Evolutionary conservation across 352 stramenopile genomes (phyloP), one percentile per base, ranked within the genome.

Genomic region (Pseudoperonospora humuli): DNA sequence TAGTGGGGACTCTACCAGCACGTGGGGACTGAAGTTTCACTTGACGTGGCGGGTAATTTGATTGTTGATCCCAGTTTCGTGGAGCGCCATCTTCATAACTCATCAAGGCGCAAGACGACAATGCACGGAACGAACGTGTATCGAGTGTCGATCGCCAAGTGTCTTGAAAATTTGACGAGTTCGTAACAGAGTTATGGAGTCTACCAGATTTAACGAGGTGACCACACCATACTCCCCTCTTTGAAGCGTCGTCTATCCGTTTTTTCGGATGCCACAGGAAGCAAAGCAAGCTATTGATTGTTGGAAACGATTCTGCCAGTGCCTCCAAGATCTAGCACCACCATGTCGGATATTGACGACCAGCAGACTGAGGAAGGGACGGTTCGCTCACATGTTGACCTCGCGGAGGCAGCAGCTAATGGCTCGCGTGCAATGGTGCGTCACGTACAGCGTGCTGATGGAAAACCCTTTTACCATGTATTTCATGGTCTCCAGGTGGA

Each of bases 11-110:
- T 86, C 9, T 92, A 89, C 42, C 54, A 84, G 39, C 79, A 92
- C 36, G 65, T 86, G 3, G 79, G 79, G 2, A 85, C 69, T 4
- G 74, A 87, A 39, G 67, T 92, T 9, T 61, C 75, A 15, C 51
- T 88, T 15, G 79, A 92, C 34, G 44, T 70, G 6, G 57, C 68
- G n/a, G 79, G 79, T 2, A 92, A 87, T 23, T 17, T 87, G 37
- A 87, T 92, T 44, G 73, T 92, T 20, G 77, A 87, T 28, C 79
- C 79, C 19, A 88, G 76, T 34, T 88, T 88, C 41, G 70, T 91
- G 11, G 78, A 91, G 53, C 74, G 70, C 7, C 72, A 84, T 8
- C 57, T 91, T 15, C 75, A 86, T 42, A 67, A 70, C 28, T 75
- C 67, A 23, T 83, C 75, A 6, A 79, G 80, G 45, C 75, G 66